Conservation (phyloP, 2,329 filamentous ascomycete species). For the Akanthomyces uredinophilus region DNA sequence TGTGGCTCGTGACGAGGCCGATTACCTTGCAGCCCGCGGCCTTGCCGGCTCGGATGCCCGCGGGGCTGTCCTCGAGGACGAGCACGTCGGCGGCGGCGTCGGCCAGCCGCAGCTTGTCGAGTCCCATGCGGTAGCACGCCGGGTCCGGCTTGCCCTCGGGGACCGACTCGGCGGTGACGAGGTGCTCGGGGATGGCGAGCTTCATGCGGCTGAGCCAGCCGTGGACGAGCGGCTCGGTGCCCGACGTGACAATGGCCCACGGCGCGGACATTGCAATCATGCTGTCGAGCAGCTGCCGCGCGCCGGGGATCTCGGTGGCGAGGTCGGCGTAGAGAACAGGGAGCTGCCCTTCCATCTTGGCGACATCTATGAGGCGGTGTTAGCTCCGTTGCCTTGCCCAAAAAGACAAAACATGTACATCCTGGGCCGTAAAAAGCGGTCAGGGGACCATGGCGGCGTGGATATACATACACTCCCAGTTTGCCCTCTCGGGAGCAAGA, state of each 20-base stretch:
- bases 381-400: not conserved
- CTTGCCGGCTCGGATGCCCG: constrained; percentile 77
- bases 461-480: constrained; percentile 77
- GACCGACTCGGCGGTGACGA: constrained; percentile 74
- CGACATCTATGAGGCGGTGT: constrained; percentile 57
- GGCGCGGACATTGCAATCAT: constrained; percentile 59
- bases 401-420: not conserved
- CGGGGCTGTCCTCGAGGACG: constrained; percentile 85
- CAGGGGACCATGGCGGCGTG: not conserved
- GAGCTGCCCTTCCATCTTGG: constrained; percentile 69
- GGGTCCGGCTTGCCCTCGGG: constrained; percentile 73
- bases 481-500: constrained; percentile 79
- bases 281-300: constrained; percentile 61
- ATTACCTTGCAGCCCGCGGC: constrained; percentile 80
- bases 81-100: constrained; percentile 51
- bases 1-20: constrained; percentile 81
- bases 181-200: constrained; percentile 59
- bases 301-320: constrained; percentile 81
- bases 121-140: constrained; percentile 65
- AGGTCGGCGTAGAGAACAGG: constrained; percentile 71
- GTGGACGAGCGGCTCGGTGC: constrained; percentile 59
- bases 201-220: constrained; percentile 67
- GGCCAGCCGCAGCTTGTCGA: constrained; percentile 52
- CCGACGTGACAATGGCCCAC: constrained; percentile 86
- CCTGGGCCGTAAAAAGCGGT: not conserved